Conservation (phyloP, 1,284 basidiomycete genomes). For the Ganoderma multipileum region DNA sequence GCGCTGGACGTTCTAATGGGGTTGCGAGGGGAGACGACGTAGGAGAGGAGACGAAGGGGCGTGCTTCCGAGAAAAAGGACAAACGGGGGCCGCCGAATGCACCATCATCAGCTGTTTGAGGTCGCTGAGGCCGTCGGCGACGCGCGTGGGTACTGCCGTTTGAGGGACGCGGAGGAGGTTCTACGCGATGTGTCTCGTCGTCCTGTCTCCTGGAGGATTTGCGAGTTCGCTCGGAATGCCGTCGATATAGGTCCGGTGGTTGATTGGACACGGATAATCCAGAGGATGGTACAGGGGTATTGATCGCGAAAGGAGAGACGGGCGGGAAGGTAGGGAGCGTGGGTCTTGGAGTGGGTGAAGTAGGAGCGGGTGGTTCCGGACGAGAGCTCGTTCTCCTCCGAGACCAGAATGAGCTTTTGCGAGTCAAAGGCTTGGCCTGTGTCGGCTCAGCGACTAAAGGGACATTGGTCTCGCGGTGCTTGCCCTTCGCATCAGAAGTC, state of each 20-base stretch:
- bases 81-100: conserved; percentile 26
- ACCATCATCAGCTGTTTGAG: conserved; percentile 40
- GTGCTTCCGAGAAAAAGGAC: conserved; percentile 28
- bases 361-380: conserved; percentile 31
- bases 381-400: conserved; percentile 46
- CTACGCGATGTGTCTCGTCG: conserved; percentile 18
- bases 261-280: conserved; percentile 29
- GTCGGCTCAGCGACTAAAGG: conserved; percentile 17
- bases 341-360: conserved; percentile 38
- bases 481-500: conserved; percentile 48
- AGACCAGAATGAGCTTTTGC: conserved; percentile 64
- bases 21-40: conserved; percentile 26
- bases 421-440: conserved; percentile 47
- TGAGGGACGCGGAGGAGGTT: conserved; percentile 21
- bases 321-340: conserved; percentile 57
- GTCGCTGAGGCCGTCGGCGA: conserved; percentile 34
- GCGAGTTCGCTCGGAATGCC: conserved; percentile 54
- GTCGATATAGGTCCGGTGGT: conserved; percentile 52
- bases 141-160: conserved; percentile 24
- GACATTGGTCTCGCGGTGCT: conserved; percentile 31
- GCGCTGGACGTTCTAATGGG: conserved; percentile 26
- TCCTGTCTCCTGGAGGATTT: conserved; percentile 20
- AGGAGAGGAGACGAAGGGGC: conserved; percentile 23
- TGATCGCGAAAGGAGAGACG: conserved; percentile 58
- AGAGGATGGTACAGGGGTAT: conserved; percentile 40